Base-by-base conservation (phyloP, 306 rosid genomes). In the Dalbergia oliveri region DNA sequence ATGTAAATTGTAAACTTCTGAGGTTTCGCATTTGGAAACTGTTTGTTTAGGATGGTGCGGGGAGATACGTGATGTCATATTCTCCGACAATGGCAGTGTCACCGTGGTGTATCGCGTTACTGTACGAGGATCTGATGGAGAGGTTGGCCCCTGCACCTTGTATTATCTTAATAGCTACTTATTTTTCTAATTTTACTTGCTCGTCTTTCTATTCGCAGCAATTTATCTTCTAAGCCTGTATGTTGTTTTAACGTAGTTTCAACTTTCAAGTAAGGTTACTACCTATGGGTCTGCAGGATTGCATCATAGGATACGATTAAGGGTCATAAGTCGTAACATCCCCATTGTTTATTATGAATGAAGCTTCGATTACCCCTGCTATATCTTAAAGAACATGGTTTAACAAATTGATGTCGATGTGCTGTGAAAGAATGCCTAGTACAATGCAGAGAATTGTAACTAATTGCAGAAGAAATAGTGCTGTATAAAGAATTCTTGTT, bases 61-160 rank as follows among this genome's bases (percentile, higher is more conserved):
- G 69, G 99, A 95, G 86, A 87, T 95, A 73, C 91, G 99, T 35
- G 99, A 95, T 88, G 99, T 95, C 11, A 93, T 95, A 83, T 91
- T 93, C 84, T 87, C 99, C 11, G 98, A 93, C 82, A 93, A 91
- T 83, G 98, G 97, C 66, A 82, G 90, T 41, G 98, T 95, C 73
- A 93, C 98, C 50, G 99, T 93, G 59, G 99, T 93, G 2, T 95
- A 93, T 79, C 97, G 99, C 34, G 90, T 95, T 68, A 95, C 99
- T 39, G 83, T 95, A 7, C 86, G 97, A 19, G 99, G 99, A 86
- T 95, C 99, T 78, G 98, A 95, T 79, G 99, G 98, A 80, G 99
- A 95, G 98, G 98, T 89, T 9, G 62, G 91, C 26, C 65, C 74
- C 50, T 59, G 7, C 60, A 74, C 65, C 49, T 66, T 39, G 37